These are phyloP conservation scores for Umbelopsis ramanniana DNA, from an alignment of 192 early-diverging fungal genomes.

Conservation along the genomic window DNA sequence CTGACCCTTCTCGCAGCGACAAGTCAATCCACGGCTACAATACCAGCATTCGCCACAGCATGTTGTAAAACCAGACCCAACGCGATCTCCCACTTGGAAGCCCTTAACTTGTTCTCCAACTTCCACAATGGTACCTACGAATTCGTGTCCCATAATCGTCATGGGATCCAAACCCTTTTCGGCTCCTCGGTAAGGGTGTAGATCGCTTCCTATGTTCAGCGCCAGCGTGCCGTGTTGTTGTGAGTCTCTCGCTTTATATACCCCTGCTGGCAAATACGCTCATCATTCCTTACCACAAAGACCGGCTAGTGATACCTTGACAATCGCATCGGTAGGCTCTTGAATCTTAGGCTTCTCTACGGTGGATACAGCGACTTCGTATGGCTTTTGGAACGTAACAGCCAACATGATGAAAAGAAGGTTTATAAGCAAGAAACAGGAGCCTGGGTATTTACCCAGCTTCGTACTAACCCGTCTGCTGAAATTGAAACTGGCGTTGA, in stretches of 20 bases:
- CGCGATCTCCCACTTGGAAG: slow-evolving; percentile 46
- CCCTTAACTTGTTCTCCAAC: slow-evolving; percentile 41
- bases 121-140: slow-evolving; percentile 50
- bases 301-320: slow-evolving; percentile 47
- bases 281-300: slow-evolving; percentile 51
- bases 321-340: slow-evolving; percentile 51
- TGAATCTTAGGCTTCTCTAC: slow-evolving; percentile 42
- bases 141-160: slow-evolving; percentile 60
- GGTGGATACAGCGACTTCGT: slow-evolving; percentile 37
- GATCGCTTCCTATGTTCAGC: neutral
- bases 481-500: no score
- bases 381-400: slow-evolving; percentile 49
- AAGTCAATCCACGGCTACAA: slow-evolving; percentile 45
- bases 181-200: slow-evolving; percentile 44
- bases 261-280: no score
- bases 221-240: neutral
- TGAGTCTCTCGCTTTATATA: slow-evolving; percentile 30
- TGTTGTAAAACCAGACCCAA: slow-evolving; percentile 54
- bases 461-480: no score
- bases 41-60: slow-evolving; percentile 48
- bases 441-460: no score
- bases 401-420: slow-evolving; percentile 44
- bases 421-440: no score
- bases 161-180: slow-evolving; percentile 46
- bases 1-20: slow-evolving; percentile 51